Conservation (phyloP, 164 flowering plant genomes). For the Liriodendron chinense region DNA sequence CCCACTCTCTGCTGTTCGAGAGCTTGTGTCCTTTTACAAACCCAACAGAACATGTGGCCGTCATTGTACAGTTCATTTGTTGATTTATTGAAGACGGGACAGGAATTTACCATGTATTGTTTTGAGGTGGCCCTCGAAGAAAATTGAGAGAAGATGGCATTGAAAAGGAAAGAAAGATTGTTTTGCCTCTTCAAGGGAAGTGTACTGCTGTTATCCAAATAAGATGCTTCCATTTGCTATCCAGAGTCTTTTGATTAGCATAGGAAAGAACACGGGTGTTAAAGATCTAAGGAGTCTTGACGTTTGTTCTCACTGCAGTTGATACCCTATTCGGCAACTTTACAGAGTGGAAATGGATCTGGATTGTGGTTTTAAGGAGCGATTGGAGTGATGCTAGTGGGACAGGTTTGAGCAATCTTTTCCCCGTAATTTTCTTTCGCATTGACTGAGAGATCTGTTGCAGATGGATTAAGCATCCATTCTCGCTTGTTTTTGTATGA, state of each 20-base stretch:
- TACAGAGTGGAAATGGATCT: no score
- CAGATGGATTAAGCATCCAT: no score
- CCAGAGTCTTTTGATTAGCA: not conserved
- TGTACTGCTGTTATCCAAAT: not conserved
- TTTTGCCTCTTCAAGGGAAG: not conserved
- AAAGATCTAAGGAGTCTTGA: no score
- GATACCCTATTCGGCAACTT: no score
- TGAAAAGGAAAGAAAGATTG: not conserved
- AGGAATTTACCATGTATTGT: conserved; percentile 5
- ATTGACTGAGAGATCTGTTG: no score
- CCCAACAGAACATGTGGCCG: conserved; percentile 12
- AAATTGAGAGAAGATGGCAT: not conserved
- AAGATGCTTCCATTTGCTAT: not conserved
- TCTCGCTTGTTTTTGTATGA: no score
- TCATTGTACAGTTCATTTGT: conserved; percentile 63
- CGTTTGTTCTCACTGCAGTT: no score
- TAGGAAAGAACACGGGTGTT: no score
- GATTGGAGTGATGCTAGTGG: no score
- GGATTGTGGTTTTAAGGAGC: no score
- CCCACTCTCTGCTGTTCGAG: conserved; percentile 10
- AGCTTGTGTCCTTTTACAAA: conserved; percentile 15
- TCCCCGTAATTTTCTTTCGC: no score
- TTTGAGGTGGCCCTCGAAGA: conserved; percentile 15
- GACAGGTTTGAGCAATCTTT: no score
- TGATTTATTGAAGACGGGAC: conserved; percentile 41